Evolutionary conservation across 2,329 filamentous ascomycete genomes (phyloP).

Genomic region (Parasarocladium wereldwijsianum): DNA sequence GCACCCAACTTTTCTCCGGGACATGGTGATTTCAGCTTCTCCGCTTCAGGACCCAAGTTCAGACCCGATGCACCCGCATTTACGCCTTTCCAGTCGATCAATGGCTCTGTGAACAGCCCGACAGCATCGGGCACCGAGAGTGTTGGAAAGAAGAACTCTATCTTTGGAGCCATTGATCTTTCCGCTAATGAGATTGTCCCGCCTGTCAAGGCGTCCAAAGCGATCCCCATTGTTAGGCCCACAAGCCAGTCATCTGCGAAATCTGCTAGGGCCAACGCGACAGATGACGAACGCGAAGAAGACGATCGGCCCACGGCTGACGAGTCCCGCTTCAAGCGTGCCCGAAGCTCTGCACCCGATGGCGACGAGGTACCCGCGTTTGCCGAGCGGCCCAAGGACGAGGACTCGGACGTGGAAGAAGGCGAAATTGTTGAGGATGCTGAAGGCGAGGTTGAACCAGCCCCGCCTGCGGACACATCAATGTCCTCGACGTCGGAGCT

Average conservation of each 20-base stretch:
- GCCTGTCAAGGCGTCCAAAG: conserved; percentile 60
- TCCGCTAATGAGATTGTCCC: conserved; percentile 47
- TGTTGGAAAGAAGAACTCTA: conserved; percentile 30
- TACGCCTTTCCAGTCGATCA: conserved; percentile 41
- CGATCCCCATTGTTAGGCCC: conserved; percentile 64
- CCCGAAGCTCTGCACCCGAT: conserved; percentile 47
- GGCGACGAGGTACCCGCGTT: conserved; percentile 64
- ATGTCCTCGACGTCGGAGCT: conserved; percentile 39
- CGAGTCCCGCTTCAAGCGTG: conserved; percentile 61
- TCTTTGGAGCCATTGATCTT: conserved; percentile 57
- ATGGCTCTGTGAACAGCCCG: conserved; percentile 31
- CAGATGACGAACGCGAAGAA: conserved; percentile 12
- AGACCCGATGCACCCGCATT: conserved; percentile 66
- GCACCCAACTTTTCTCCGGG: conserved; percentile 59
- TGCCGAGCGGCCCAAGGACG: conserved; percentile 25
- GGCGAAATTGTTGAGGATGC: conserved; percentile 11
- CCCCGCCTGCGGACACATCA: conserved; percentile 30
- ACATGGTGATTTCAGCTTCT: conserved; percentile 53
- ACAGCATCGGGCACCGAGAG: conserved; percentile 28
- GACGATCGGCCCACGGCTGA: conserved; percentile 34
- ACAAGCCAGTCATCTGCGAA: conserved; percentile 31
- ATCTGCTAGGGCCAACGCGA: conserved; percentile 9
- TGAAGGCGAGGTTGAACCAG: conserved; percentile 26
- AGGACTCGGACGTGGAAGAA: conserved; percentile 7
- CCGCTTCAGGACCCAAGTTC: conserved; percentile 50